A percentile compares a stretch with the other conserved stretches of the same genome.
Evolutionary conservation across 2,329 filamentous ascomycete species (phyloP).

Genomic region (Aphanocladium album): DNA sequence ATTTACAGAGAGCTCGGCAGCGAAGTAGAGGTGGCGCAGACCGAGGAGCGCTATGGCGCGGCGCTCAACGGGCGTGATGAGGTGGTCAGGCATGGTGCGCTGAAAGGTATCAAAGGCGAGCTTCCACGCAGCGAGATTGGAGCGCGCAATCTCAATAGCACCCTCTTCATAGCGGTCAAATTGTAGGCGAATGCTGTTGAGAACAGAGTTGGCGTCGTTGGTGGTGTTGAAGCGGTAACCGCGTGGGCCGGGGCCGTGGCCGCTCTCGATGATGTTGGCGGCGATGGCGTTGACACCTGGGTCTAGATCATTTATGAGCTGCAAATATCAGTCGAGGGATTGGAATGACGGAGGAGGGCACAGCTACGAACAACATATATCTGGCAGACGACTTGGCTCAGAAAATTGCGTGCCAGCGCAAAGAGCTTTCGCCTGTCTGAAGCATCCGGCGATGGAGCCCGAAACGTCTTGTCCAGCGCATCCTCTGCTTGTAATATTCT

Average conservation of each 20-base stretch:
- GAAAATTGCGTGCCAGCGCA: conserved; percentile 7
- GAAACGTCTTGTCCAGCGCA: neutral
- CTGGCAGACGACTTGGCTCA: conserved; percentile 11
- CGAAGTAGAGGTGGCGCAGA: conserved; percentile 8
- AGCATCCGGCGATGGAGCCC: neutral
- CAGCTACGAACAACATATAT: neutral
- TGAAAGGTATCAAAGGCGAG: neutral
- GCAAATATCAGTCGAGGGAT: neutral
- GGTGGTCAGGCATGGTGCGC: neutral
- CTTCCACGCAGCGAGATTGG: conserved; percentile 9
- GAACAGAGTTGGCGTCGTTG: conserved; percentile 4
- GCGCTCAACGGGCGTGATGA: neutral
- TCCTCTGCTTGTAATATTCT: conserved; percentile 7
- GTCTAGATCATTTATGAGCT: conserved; percentile 11
- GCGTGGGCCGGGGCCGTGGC: conserved; percentile 9
- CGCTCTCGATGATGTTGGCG: conserved; percentile 9
- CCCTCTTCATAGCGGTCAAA: conserved; percentile 10
- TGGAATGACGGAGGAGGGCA: neutral
- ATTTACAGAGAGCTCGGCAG: conserved; percentile 8
- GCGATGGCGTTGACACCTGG: conserved; percentile 7
- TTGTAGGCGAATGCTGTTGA: conserved; percentile 11
- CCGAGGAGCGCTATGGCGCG: conserved; percentile 9
- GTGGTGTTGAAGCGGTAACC: conserved; percentile 10
- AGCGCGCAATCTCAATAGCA: neutral
- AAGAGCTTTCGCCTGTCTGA: conserved; percentile 7